Conservation (phyloP, 2,329 filamentous ascomycete species). For the Sphaerulina vaccinii region DNA sequence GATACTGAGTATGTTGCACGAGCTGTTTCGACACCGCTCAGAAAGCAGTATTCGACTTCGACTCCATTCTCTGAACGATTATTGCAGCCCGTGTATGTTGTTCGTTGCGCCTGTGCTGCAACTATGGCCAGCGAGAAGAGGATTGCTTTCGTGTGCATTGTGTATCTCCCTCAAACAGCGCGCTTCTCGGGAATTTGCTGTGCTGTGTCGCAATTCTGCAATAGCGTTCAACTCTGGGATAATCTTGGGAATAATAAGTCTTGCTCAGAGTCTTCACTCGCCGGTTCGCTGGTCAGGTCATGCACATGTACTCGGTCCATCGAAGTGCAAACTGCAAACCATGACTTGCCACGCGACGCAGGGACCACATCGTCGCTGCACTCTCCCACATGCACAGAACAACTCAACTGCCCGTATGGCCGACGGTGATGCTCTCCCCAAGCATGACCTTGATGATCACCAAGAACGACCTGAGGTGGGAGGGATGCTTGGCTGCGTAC, state of each 20-base stretch:
- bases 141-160: conserved; percentile 14
- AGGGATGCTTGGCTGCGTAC: conserved; percentile 16
- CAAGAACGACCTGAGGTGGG: conserved; percentile 4
- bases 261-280: not conserved
- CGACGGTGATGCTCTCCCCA: conserved; percentile 1
- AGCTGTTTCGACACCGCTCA: conserved; percentile 21
- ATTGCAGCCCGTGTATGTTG: conserved; percentile 25
- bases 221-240: too few species aligned
- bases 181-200: not conserved
- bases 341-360: conserved; percentile 8
- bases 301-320: conserved; percentile 6
- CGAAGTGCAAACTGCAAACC: not conserved
- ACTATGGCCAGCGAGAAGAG: conserved; percentile 7
- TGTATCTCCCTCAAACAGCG: conserved; percentile 5
- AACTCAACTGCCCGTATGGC: not conserved
- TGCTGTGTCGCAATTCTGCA: not conserved
- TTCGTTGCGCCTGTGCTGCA: conserved; percentile 17
- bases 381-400: not conserved
- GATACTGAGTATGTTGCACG: conserved; percentile 17
- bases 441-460: conserved; percentile 14
- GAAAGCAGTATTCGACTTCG: conserved; percentile 20
- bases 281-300: not conserved
- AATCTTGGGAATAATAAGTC: too few species aligned
- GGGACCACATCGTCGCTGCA: conserved; percentile 2
- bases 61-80: conserved; percentile 18